Evolutionary conservation across 495 filamentous ascomycete species (phyloP), one percentile per base, ranked within the genome.

Genomic region (Astrothelium macrocarpum): DNA sequence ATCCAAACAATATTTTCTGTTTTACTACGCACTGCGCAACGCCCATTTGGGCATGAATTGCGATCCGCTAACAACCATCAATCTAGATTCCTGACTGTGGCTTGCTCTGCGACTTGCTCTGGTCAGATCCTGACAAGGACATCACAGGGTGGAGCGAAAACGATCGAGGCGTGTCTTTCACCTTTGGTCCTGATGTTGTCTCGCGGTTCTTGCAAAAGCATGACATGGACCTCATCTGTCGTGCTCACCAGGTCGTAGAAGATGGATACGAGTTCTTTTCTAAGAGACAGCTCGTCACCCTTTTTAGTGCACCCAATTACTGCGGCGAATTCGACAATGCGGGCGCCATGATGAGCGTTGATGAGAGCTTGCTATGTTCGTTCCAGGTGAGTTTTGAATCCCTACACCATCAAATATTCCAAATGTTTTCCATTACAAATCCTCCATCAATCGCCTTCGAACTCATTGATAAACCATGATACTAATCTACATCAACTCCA

Each of bases 91-190:
- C 94, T 61, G 94, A 98, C 74, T 98, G 94, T 76, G 94, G 94
- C 70, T 86, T 98, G 53, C 85, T 98, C 60, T 98, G 94, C 77
- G 94, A 98, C 81, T 83, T 98, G 26, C 79, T 98, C 64, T 98
- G 94, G 94, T 98, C 94, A 61, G 94, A 98, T 75, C 94, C 94
- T 20, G 94, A 98, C 76, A 98, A 98, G 78, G 94, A 98, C 77
- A 98, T 98, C 70, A 98, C 95, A n/a, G 94, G 94, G 36, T 98
- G 94, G 94, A 96, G 91, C 76, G 94, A 98, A 78, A 98, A 98
- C 73, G 94, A 98, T 71, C 89, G 94, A 70, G 94, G 94, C 77
- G 94, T 98, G 20, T 96, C 92, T 14, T 98, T 98, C 81, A 98
- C 94, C 53, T 98, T 98, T 75, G 94, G 94, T 10, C 94, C 94